phyloP scores from a whole-genome alignment of 2,329 filamentous ascomycete genomes.

The Botrytis aclada region DNA sequence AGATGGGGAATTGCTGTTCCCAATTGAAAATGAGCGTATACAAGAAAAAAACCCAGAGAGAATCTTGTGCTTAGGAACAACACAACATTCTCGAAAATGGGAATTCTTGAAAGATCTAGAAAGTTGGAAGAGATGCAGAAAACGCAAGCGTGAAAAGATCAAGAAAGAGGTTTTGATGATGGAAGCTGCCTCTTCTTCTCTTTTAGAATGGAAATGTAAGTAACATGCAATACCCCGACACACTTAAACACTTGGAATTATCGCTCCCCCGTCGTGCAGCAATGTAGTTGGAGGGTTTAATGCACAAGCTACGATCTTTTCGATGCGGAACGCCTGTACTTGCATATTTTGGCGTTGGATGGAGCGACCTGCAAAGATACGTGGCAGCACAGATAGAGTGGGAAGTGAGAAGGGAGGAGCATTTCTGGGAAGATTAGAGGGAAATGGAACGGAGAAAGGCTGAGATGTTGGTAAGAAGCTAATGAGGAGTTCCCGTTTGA shows the following conservation, averaged over 20 bases:
- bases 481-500: not conserved
- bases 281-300: slow-evolving; percentile 16
- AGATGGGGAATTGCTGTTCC: slow-evolving; percentile 13
- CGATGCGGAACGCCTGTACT: slow-evolving; percentile 24
- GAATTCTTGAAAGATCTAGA: not conserved
- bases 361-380: slow-evolving; percentile 31
- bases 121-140: slow-evolving; percentile 1
- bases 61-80: not conserved
- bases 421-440: not conserved
- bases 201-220: slow-evolving; percentile 8
- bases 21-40: slow-evolving; percentile 18
- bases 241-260: slow-evolving; percentile 25
- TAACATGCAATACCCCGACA: slow-evolving; percentile 23
- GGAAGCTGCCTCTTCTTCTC: not conserved
- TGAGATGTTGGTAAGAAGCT: not conserved
- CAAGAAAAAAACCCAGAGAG: slow-evolving; percentile 7
- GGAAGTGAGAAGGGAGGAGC: not conserved
- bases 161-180: not conserved
- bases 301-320: slow-evolving; percentile 31
- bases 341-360: slow-evolving; percentile 33
- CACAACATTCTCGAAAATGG: slow-evolving; percentile 2
- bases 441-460: not conserved
- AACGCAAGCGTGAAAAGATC: not conserved
- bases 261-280: slow-evolving; percentile 27
- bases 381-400: slow-evolving; percentile 31